These are phyloP conservation scores for Saturnispora serradocipensis DNA, from an alignment of 805 yeast genomes.

Conservation along the genomic window DNA sequence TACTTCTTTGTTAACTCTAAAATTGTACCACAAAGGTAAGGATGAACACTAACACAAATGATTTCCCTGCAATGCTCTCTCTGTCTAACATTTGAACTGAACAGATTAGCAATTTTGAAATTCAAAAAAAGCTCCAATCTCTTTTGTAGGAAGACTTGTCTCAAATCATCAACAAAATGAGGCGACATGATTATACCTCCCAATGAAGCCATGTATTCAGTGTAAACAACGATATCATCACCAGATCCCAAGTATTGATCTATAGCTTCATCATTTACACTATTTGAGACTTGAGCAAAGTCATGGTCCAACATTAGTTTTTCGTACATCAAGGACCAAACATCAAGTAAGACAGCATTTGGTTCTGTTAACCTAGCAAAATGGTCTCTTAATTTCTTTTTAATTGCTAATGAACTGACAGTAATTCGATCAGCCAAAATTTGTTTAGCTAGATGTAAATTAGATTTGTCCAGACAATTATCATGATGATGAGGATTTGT, in stretches of 20 bases:
- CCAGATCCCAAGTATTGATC: slow-evolving; percentile 1
- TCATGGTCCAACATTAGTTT: slow-evolving; percentile 16
- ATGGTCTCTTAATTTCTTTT: slow-evolving; percentile 49
- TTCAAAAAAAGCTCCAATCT: slow-evolving; percentile 21
- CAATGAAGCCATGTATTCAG: slow-evolving; percentile 64
- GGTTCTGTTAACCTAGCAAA: slow-evolving; percentile 26
- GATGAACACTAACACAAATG: slow-evolving; percentile 40
- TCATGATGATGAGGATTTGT: slow-evolving; percentile 16
- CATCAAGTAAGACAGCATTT: slow-evolving; percentile 31
- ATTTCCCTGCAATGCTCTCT: slow-evolving; percentile 70
- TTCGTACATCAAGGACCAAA: slow-evolving; percentile 39
- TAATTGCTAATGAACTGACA: slow-evolving; percentile 66
- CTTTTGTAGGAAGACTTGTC: slow-evolving; percentile 20
- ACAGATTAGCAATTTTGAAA: slow-evolving; percentile 19
- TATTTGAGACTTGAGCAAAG: not conserved
- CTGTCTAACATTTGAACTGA: slow-evolving; percentile 25
- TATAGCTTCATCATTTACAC: not conserved
- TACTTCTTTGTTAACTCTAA: slow-evolving; percentile 17
- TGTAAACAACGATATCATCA: slow-evolving; percentile 36
- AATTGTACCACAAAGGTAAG: slow-evolving; percentile 28
- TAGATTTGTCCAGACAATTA: slow-evolving; percentile 22
- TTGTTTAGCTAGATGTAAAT: slow-evolving; percentile 32
- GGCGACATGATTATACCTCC: slow-evolving; percentile 50
- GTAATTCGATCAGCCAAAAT: slow-evolving; percentile 50
- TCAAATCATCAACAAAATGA: slow-evolving; percentile 20